Evolutionary conservation across 345 rosid species (phyloP), one percentile per base, ranked within the genome.

Genomic region (Luvunga scandens): DNA sequence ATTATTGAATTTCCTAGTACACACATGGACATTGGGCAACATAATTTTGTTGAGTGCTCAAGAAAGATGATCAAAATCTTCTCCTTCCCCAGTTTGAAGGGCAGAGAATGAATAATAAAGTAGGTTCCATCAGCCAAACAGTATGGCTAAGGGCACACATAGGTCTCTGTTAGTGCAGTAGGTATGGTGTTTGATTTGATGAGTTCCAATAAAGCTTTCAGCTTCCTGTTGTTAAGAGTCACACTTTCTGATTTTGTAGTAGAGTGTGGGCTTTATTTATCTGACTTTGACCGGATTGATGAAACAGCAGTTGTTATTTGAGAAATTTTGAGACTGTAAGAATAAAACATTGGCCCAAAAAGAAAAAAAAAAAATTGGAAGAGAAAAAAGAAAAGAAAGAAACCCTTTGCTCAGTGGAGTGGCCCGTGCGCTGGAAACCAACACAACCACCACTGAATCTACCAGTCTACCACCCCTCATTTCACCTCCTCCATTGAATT

Each of bases 381-480:
- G 31, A 9, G 2, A 24, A 24, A 61, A 62, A 25, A 25, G 21
- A 10, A 27, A 27, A 7, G 8, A 0, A 4, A 16, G 27, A 59
- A 27, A 14, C 66, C 18, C 60, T 63, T 42, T 45, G 61, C 25
- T 31, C 71, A 71, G 62, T 48, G 55, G 19, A 45, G 50, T 13
- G 50, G 50, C 50, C 50, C 14, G 62, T 68, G 71, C 27, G 78
- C 69, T 78, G 85, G 86, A 76, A 78, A 75, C 77, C 87, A 87
- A 62, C 56, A 63, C 82, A 84, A 34, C 79, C 30, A 79, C 88
- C 81, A 72, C 31, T 4, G 72, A 9, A 69, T 64, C 69, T 7
- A 62, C 68, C 85, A 9, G 65, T 64, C 69, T 7, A 62, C 68
- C 85, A 19, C 69, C 63, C 16, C 28, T 22, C 30, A 28, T 74